Evolutionary conservation across 306 rosid genomes (phyloP), one percentile per base, ranked within the genome.

Genomic region (Spatholobus suberectus): DNA sequence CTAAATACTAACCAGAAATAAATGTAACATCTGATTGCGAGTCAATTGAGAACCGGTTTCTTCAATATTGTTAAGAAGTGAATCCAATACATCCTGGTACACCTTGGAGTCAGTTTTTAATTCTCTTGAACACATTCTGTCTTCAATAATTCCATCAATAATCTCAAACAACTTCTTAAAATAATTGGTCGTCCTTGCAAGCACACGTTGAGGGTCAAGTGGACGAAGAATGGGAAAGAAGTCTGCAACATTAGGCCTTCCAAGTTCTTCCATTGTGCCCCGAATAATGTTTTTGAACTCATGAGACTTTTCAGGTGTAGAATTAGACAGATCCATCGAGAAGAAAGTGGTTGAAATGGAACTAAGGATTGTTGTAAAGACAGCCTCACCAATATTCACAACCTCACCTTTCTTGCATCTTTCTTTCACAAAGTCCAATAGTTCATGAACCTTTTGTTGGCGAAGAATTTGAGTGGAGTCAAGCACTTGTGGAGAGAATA

Each of bases 101-200:
- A 29, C 32, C 32, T 1, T 59, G 7, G 18, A 51, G 34, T 66
- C 71, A 21, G 7, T 6, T 65, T 29, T n/a, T 6, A 43, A 52
- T 40, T 0, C 62, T 54, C 49, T 66, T 66, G 57, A 82, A 26
- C 3, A 0, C 38, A 75, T 13, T 57, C 85, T 67, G 32, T 75
- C 81, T 54, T 82, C 81, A 52, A 75, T 67, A 40, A 82, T 82
- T 66, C 51, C 81, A 65, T 75, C 58, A 52, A 82, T 11, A 66
- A 75, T 37, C 29, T 27, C 4, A 26, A 7, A 3, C 49, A 82
- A 0, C 61, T 67, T 82, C 10, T 18, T 20, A 18, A 13, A 26
- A 41, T 52, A 70, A 65, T 0, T 54, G 5, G 5, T 1, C 51
- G 14, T 40, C 38, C 51, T 66, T 0, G 29, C 61, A 4, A 1